Evolutionary conservation across 164 flowering plant species (phyloP), one percentile per base, ranked within the genome.

Genomic region (Euptelea pleiosperma): DNA sequence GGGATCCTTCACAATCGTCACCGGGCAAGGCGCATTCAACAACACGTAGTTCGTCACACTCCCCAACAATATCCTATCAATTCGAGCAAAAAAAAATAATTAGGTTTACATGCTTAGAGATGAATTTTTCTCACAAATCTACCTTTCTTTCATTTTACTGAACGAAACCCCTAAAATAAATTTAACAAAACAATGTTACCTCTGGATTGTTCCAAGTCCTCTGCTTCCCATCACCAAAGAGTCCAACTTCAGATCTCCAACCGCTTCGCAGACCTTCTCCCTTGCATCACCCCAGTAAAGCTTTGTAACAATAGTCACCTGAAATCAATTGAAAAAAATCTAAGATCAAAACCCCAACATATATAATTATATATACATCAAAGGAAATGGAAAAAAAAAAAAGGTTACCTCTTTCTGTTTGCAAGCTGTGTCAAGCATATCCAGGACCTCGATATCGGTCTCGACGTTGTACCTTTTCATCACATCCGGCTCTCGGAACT

Each of bases 201-300:
- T 81, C 41, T 80, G 67, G 61, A 87, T 64, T 24, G 59, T 63
- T 19, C 89, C 79, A 16, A 84, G 82, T 11, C 95, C 95, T 71
- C 95, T 79, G 77, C 89, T 87, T 2, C 95, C 95, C 87, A 87
- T 79, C 29, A 85, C 84, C 76, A 85, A 25, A 41, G 82, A 80
- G 46, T 79, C 80, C 29, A 88, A 66, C 68, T 80, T 77, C 69
- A 82, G 43, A 48, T 79, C 83, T 31, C 24, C 75, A 54, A 68
- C 70, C 1, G 91, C 85, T 6, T 61, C 80, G 22, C 71, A 72
- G 0, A 88, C 61, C 60, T 77, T 85, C 62, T 87, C 96, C 62
- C 96, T 78, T 4, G 96, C 86, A 72, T 87, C 96, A 8, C 98
- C 97, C 91, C 91, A 87, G 53, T 84, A 90, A n/a, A 93, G 21